These are phyloP conservation scores for Penicillium crustosum DNA, from an alignment of 2,329 filamentous ascomycete genomes.

Conservation along the genomic window DNA sequence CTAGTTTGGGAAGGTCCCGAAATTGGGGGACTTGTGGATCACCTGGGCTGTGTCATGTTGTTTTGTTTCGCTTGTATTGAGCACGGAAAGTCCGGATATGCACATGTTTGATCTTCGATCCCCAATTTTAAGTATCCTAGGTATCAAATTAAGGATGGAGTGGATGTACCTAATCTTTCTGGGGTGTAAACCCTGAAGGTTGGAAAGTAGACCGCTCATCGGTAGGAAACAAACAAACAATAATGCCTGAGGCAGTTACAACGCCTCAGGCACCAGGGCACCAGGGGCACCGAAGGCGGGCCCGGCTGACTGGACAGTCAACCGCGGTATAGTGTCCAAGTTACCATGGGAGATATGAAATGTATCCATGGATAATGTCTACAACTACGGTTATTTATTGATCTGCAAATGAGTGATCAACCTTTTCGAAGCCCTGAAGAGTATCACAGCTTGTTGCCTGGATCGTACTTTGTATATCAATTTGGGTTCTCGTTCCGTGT, in stretches of 20 bases:
- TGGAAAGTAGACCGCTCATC: not conserved
- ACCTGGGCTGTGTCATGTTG: not conserved
- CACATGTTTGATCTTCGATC: not conserved
- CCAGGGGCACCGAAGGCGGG: not conserved
- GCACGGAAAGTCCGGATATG: not conserved
- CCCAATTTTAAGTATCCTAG: not conserved
- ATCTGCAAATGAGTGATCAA: not conserved
- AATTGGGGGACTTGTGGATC: constrained; percentile 3
- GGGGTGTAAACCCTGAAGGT: not conserved
- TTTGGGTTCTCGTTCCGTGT: not conserved
- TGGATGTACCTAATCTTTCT: not conserved
- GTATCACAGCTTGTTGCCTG: not conserved
- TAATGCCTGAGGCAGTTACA: not conserved
- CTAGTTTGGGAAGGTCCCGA: constrained; percentile 7
- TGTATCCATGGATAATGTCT: constrained; percentile 14
- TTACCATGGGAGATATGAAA: not conserved
- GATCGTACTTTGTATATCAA: not conserved
- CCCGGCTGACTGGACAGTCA: not conserved
- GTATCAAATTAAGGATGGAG: not conserved
- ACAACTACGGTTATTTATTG: constrained; percentile 23
- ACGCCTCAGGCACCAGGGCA: constrained; percentile 3
- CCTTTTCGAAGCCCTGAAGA: not conserved
- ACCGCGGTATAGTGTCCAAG: not conserved
- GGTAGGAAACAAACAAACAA: too few relatives aligned
- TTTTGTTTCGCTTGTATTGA: not conserved